A percentile compares a stretch with the other conserved stretches of the same genome.
phyloP scores from a whole-genome alignment of 1,139 yeast species.

The Geotrichum armillariae region DNA sequence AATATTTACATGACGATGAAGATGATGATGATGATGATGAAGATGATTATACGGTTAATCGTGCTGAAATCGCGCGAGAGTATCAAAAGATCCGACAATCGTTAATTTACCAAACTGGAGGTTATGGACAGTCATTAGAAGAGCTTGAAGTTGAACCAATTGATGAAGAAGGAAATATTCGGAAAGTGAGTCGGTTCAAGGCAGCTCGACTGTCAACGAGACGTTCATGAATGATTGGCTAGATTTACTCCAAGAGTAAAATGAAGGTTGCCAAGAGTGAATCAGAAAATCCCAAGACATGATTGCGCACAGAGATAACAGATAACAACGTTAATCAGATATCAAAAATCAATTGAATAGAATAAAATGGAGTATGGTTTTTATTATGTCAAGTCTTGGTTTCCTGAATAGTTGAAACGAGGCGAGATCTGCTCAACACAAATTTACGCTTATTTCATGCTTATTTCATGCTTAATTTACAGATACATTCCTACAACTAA shows the following conservation, averaged over 20 bases:
- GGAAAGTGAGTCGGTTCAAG: slow-evolving; percentile 65
- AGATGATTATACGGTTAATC: slow-evolving; percentile 20
- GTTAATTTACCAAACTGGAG: slow-evolving; percentile 51
- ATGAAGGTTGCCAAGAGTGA: too few species aligned
- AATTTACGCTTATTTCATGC: too few species aligned
- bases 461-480: too few species aligned
- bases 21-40: slow-evolving; percentile 25
- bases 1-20: slow-evolving; percentile 23
- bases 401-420: too few species aligned
- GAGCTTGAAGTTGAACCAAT: slow-evolving; percentile 68
- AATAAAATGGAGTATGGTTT: background rate
- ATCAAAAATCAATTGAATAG: background rate
- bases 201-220: slow-evolving; percentile 45
- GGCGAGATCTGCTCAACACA: too few species aligned
- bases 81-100: slow-evolving; percentile 60
- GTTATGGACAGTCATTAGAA: slow-evolving; percentile 47
- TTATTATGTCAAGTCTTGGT: too few species aligned
- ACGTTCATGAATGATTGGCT: background rate
- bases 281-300: background rate
- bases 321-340: background rate
- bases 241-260: background rate
- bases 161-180: slow-evolving; percentile 64
- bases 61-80: slow-evolving; percentile 47
- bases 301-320: background rate
- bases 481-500: too few species aligned